phyloP scores from a whole-genome alignment of 495 filamentous ascomycete species.

The Ascobolus immersus region DNA sequence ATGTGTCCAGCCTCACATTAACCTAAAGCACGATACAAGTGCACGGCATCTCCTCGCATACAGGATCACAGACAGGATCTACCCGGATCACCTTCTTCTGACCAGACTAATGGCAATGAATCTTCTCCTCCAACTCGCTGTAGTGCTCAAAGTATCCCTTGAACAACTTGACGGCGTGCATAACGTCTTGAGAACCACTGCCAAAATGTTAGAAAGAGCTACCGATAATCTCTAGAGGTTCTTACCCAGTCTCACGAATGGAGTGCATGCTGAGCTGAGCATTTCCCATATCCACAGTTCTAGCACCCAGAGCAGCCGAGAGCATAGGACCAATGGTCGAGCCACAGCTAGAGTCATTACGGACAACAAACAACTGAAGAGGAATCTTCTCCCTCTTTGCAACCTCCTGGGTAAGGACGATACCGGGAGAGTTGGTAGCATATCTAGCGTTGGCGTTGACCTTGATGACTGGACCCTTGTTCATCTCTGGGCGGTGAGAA shows the following conservation, averaged over 20 bases:
- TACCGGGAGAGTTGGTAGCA: slow-evolving; percentile 84
- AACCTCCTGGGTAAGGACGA: slow-evolving; percentile 70
- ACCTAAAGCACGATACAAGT: too few species aligned
- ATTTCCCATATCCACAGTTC: slow-evolving; percentile 83
- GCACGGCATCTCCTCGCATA: too few species aligned
- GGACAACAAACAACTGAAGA: slow-evolving; percentile 82
- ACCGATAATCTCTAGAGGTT: neutral
- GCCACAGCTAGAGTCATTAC: slow-evolving; percentile 82
- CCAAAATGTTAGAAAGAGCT: neutral
- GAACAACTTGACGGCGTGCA: slow-evolving; percentile 65
- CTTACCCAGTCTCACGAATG: slow-evolving; percentile 59
- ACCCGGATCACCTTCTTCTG: too few species aligned
- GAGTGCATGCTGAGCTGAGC: slow-evolving; percentile 95
- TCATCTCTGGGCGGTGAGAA: slow-evolving; percentile 78
- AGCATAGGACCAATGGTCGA: slow-evolving; percentile 95
- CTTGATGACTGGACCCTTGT: slow-evolving; percentile 89
- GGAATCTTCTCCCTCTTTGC: slow-evolving; percentile 52
- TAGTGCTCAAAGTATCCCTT: slow-evolving; percentile 67
- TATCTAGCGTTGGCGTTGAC: slow-evolving; percentile 93
- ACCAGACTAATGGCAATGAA: slow-evolving; percentile 51
- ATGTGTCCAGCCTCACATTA: too few species aligned
- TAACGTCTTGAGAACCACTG: slow-evolving; percentile 40
- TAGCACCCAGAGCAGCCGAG: slow-evolving; percentile 52
- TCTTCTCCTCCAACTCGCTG: slow-evolving; percentile 49
- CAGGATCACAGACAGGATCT: too few species aligned